phyloP scores from a whole-genome alignment of 73 alveolate genomes.

The Effrenium voratum region DNA sequence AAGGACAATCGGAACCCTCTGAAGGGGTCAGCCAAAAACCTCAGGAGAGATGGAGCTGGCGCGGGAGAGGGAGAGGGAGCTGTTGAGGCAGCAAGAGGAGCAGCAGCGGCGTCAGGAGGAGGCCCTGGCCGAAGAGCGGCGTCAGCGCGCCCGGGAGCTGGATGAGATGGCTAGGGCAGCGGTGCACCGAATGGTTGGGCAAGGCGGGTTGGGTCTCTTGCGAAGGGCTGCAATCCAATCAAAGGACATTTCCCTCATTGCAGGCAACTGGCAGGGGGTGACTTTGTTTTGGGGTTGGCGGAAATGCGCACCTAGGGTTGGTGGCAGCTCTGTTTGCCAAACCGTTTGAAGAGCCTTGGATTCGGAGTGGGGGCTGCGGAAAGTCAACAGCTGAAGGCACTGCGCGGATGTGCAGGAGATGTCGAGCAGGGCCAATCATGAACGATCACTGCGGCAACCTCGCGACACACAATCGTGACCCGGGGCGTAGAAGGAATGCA shows the following conservation, averaged over 20 bases:
- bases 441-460: conserved; percentile 54
- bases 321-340: too few species aligned
- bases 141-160: conserved; percentile 55
- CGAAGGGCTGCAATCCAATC: too few species aligned
- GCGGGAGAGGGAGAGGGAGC: conserved; percentile 28
- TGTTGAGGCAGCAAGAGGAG: conserved; percentile 28
- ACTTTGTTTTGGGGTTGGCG: too few species aligned
- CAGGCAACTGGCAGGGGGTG: too few species aligned
- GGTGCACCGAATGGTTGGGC: conserved; percentile 33
- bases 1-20: too few species aligned
- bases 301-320: too few species aligned
- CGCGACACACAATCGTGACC: conserved; percentile 73
- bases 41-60: not conserved
- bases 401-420: conserved; percentile 60
- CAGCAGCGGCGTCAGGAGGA: conserved; percentile 7
- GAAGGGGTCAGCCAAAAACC: too few species aligned
- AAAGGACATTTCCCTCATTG: too few species aligned
- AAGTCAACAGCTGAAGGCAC: too few species aligned
- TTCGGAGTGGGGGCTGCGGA: too few species aligned
- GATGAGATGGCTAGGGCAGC: conserved; percentile 64
- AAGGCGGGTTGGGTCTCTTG: too few species aligned
- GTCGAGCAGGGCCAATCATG: conserved; percentile 61
- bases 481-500: not conserved
- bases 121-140: conserved; percentile 46
- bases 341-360: too few species aligned